A percentile compares a stretch with the other conserved stretches of the same genome.
phyloP scores from a whole-genome alignment of 2,329 filamentous ascomycete genomes.

The Microsporum ferrugineum region DNA sequence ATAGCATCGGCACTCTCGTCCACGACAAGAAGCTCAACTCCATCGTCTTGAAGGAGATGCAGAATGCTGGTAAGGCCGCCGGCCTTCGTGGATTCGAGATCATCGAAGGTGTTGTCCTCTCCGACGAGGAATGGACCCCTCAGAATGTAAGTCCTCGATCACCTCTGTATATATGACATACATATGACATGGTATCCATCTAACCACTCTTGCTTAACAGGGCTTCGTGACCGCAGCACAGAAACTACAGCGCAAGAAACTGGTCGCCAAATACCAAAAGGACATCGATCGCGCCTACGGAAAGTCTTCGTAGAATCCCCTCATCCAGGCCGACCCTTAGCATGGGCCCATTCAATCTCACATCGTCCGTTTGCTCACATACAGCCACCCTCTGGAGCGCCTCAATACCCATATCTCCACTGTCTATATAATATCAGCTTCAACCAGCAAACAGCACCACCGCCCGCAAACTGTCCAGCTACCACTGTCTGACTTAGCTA shows the following conservation, averaged over 20 bases:
- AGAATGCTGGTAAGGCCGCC: conserved; percentile 26
- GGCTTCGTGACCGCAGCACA: conserved; percentile 57
- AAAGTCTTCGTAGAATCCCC: conserved; percentile 24
- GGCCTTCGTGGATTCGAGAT: conserved; percentile 33
- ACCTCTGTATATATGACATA: background rate
- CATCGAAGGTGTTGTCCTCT: conserved; percentile 34
- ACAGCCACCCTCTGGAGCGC: background rate
- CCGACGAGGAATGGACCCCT: conserved; percentile 37
- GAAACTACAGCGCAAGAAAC: conserved; percentile 60
- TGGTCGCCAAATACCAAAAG: conserved; percentile 50
- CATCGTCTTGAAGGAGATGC: conserved; percentile 32
- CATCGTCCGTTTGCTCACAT: background rate
- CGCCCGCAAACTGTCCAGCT: background rate
- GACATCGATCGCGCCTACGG: conserved; percentile 53
- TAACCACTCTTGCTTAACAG: conserved; percentile 34
- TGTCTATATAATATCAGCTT: background rate
- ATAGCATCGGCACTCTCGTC: conserved; percentile 17
- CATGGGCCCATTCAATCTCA: background rate
- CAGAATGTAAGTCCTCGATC: conserved; percentile 26
- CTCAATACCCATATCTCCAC: background rate
- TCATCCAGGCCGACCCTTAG: background rate
- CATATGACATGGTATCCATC: background rate
- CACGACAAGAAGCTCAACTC: conserved; percentile 34
- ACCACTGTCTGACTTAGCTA: background rate
- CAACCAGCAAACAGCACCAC: background rate